Conservation (phyloP, 208 protist species). For the Zelonia costaricensis region DNA sequence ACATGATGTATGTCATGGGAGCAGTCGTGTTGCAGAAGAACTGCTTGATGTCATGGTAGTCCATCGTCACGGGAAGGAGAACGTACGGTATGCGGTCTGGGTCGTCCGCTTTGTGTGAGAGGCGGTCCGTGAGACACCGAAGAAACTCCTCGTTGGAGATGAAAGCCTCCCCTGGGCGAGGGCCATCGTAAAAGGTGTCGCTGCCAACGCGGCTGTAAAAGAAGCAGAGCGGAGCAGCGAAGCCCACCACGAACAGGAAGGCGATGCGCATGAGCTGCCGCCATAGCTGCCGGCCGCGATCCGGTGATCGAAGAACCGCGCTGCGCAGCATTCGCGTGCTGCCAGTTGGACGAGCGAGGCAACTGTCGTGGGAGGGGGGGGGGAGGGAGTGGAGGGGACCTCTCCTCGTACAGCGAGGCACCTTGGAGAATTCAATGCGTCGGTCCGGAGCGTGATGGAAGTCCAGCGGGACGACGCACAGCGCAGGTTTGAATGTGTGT, state of each 20-base stretch:
- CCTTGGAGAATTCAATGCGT: no score
- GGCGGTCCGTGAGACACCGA: constrained; percentile 17
- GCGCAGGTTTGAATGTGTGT: no score
- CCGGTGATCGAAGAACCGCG: no score
- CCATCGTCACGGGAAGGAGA: constrained; percentile 36
- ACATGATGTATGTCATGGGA: constrained; percentile 40
- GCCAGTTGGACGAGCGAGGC: no score
- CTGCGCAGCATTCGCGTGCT: no score
- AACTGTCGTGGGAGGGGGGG: no score
- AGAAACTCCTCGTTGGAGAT: constrained; percentile 26
- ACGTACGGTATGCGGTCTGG: constrained; percentile 27
- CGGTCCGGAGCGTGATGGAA: no score
- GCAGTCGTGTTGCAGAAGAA: constrained; percentile 36
- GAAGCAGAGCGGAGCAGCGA: background rate
- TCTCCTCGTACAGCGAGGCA: no score
- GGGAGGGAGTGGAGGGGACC: no score
- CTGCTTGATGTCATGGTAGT: constrained; percentile 37
- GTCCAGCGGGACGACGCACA: no score
- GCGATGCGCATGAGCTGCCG: no score
- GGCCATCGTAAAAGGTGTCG: constrained; percentile 7
- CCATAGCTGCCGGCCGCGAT: no score
- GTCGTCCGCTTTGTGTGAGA: constrained; percentile 12
- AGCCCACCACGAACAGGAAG: constrained; percentile 10
- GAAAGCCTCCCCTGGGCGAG: constrained; percentile 21
- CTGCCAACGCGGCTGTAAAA: background rate